phyloP scores from a whole-genome alignment of 345 rosid genomes.

The Hibiscus mutabilis region DNA sequence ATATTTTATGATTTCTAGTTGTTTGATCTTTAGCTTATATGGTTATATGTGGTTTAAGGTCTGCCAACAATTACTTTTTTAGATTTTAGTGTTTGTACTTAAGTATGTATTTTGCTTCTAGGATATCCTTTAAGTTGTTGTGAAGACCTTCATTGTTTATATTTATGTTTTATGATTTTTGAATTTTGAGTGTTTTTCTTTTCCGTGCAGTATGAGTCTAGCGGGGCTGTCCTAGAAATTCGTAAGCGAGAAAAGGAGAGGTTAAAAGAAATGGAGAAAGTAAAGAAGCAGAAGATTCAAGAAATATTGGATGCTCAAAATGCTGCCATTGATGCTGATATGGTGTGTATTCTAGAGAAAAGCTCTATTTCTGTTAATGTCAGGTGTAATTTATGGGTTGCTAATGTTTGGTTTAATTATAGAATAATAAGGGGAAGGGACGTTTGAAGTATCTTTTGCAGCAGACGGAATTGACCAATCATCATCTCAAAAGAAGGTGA shows the following conservation, averaged over 20 bases:
- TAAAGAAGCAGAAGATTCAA: constrained; percentile 92
- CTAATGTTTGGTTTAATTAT: constrained; percentile 19
- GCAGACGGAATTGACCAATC: constrained; percentile 91
- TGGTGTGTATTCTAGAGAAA: constrained; percentile 34
- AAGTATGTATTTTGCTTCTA: no score
- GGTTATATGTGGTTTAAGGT: no score
- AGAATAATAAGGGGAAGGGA: constrained; percentile 92
- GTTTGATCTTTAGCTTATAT: no score
- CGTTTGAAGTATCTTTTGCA: constrained; percentile 85
- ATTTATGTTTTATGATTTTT: background rate
- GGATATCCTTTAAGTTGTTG: no score
- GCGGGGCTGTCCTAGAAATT: constrained; percentile 34
- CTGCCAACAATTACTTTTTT: no score
- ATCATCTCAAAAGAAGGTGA: constrained; percentile 49
- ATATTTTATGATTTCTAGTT: background rate
- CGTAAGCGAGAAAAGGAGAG: constrained; percentile 87
- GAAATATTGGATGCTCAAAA: constrained; percentile 87
- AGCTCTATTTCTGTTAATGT: background rate
- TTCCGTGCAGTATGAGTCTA: constrained; percentile 41
- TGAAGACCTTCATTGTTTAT: background rate
- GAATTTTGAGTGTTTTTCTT: background rate
- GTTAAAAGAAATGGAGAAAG: constrained; percentile 77
- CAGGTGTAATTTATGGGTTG: background rate
- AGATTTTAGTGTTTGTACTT: no score
- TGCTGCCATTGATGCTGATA: constrained; percentile 91